Conservation (phyloP, 2,329 filamentous ascomycete species). For the Xylariaceae sp. region DNA sequence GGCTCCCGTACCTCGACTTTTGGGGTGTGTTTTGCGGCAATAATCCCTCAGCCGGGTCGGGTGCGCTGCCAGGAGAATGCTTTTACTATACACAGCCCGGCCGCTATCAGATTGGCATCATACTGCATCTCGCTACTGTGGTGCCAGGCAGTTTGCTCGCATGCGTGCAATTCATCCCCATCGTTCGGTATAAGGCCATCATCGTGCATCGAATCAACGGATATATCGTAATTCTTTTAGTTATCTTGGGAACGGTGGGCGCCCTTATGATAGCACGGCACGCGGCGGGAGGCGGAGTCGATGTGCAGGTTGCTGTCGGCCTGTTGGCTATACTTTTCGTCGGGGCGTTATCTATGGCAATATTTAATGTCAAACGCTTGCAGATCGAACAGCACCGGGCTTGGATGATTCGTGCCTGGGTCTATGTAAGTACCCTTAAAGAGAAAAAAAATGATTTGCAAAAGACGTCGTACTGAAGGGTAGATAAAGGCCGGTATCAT, state of each 20-base stretch:
- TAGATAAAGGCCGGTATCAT: constrained; percentile 53
- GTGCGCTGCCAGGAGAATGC: constrained; percentile 48
- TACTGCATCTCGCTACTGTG: constrained; percentile 54
- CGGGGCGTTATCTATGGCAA: constrained; percentile 52
- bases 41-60: not conserved
- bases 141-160: constrained; percentile 54
- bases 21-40: constrained; percentile 45
- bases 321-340: constrained; percentile 54
- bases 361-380: constrained; percentile 63
- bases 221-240: constrained; percentile 59
- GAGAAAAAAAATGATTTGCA: not conserved
- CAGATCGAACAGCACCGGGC: constrained; percentile 69
- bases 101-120: constrained; percentile 49
- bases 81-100: constrained; percentile 45
- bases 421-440: constrained; percentile 47
- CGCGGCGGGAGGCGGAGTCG: constrained; percentile 61
- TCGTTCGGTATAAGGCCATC: constrained; percentile 54
- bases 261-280: constrained; percentile 60
- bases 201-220: constrained; percentile 67
- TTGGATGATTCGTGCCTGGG: constrained; percentile 67
- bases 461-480: not conserved
- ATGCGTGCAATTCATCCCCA: constrained; percentile 57
- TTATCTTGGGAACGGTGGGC: constrained; percentile 53
- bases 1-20: constrained; percentile 57
- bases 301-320: constrained; percentile 54